phyloP scores from a whole-genome alignment of 176 grass and related monocot species.

The Raddia guianensis region DNA sequence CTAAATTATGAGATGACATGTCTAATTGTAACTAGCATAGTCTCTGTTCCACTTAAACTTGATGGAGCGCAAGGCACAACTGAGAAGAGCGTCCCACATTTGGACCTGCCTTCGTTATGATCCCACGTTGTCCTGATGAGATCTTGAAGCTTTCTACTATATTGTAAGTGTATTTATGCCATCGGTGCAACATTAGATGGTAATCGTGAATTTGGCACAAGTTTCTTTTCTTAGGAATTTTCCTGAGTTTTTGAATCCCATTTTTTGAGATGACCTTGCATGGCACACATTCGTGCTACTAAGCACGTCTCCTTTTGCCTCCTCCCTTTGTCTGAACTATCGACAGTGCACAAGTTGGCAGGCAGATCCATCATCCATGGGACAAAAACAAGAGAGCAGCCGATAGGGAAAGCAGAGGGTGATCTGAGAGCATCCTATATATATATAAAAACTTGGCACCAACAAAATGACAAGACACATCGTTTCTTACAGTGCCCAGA shows the following conservation, averaged over 20 bases:
- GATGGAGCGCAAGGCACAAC: neutral
- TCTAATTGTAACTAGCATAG: neutral
- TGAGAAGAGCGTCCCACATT: neutral
- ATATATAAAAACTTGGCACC: neutral
- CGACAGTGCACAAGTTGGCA: neutral
- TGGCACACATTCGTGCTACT: neutral
- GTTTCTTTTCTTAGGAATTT: too few species aligned
- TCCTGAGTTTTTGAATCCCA: neutral
- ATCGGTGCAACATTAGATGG: neutral
- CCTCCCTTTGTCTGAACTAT: too few species aligned
- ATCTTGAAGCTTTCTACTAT: neutral
- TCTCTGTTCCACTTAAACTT: neutral
- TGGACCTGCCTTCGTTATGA: neutral
- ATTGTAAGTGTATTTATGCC: neutral
- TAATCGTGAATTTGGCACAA: neutral
- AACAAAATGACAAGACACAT: neutral
- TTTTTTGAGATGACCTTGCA: neutral
- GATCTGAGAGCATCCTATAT: too few species aligned
- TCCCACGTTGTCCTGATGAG: neutral
- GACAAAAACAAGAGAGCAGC: too few species aligned
- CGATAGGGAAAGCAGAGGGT: too few species aligned
- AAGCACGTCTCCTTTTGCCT: too few species aligned
- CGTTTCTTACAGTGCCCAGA: neutral
- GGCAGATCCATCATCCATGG: too few species aligned
- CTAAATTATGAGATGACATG: neutral